These are phyloP conservation scores for Aschersonia sp. DNA, from an alignment of 2,329 filamentous ascomycete genomes.

Conservation along the genomic window DNA sequence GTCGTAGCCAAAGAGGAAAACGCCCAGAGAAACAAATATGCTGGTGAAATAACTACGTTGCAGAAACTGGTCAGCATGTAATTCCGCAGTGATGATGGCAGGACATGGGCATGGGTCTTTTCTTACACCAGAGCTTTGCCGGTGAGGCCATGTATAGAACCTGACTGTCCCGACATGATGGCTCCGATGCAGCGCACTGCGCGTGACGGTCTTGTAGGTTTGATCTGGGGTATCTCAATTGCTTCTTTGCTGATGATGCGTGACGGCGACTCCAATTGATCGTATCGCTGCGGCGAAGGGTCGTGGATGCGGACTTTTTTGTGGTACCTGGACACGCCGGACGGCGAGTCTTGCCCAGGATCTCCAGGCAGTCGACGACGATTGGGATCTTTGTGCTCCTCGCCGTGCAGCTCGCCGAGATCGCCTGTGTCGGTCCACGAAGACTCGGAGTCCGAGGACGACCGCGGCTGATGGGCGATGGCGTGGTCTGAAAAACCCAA, in stretches of 20 bases:
- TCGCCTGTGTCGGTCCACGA: constrained; percentile 93
- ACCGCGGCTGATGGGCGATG: constrained; percentile 30
- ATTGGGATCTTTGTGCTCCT: constrained; percentile 63
- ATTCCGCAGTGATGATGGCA: too few species aligned
- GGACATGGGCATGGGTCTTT: neutral
- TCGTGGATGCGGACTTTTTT: constrained; percentile 58
- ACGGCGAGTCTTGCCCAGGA: constrained; percentile 47
- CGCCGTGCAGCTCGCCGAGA: constrained; percentile 78
- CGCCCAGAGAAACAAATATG: constrained; percentile 74
- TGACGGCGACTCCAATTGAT: constrained; percentile 20
- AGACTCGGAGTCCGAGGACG: constrained; percentile 47
- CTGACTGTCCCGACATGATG: constrained; percentile 74
- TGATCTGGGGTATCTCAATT: constrained; percentile 64
- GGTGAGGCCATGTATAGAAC: constrained; percentile 78
- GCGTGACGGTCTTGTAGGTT: constrained; percentile 46
- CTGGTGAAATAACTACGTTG: constrained; percentile 74
- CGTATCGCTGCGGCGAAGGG: constrained; percentile 25
- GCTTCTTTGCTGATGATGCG: constrained; percentile 53
- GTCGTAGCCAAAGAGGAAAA: constrained; percentile 83
- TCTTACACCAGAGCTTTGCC: constrained; percentile 83
- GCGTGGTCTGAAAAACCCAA: constrained; percentile 16
- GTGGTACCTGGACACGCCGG: constrained; percentile 27
- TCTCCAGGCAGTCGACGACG: constrained; percentile 53
- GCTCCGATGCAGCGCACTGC: constrained; percentile 58
- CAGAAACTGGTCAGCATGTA: neutral